A percentile compares a stretch with the other conserved stretches of the same genome.
These are phyloP conservation scores for Coemansia furcata DNA, from an alignment of 192 early-diverging fungal genomes.

Conservation along the genomic window DNA sequence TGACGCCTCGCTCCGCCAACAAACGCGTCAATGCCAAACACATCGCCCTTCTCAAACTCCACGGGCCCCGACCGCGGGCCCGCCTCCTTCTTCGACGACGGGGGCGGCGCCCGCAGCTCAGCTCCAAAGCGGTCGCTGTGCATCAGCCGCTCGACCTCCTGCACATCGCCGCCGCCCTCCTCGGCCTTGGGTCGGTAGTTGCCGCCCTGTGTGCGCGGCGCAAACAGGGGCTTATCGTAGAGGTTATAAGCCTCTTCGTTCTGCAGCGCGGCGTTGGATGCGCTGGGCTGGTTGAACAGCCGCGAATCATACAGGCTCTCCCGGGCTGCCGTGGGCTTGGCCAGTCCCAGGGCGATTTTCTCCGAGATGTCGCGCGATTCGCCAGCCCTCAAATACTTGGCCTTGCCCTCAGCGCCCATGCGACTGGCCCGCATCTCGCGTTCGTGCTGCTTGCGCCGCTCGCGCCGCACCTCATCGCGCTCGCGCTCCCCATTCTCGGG, in stretches of 20 bases:
- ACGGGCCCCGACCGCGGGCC: conserved; percentile 76
- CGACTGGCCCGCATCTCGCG: conserved; percentile 81
- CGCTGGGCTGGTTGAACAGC: conserved; percentile 89
- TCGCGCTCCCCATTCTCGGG: conserved; percentile 56
- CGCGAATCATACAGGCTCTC: conserved; percentile 95
- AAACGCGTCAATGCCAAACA: conserved; percentile 91
- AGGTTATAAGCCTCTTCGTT: conserved; percentile 90
- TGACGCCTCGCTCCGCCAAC: conserved; percentile 65
- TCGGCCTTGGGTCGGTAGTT: conserved; percentile 82
- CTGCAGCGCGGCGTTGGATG: conserved; percentile 82
- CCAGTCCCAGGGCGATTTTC: conserved; percentile 95
- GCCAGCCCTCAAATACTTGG: conserved; percentile 59
- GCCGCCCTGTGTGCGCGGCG: conserved; percentile 54
- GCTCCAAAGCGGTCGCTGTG: conserved; percentile 65
- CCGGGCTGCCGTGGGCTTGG: conserved; percentile 82
- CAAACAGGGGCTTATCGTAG: conserved; percentile 97
- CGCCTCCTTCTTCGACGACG: conserved; percentile 28
- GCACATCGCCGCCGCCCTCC: conserved; percentile 42
- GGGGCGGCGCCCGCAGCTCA: conserved; percentile 51
- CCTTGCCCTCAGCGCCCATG: conserved; percentile 86
- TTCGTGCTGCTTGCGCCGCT: conserved; percentile 81
- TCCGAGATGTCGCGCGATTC: conserved; percentile 96
- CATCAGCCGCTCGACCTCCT: conserved; percentile 63
- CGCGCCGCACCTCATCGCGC: conserved; percentile 84
- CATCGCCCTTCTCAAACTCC: conserved; percentile 93